Conservation (phyloP, 1,284 basidiomycete genomes). For the Inonotus hispidus region DNA sequence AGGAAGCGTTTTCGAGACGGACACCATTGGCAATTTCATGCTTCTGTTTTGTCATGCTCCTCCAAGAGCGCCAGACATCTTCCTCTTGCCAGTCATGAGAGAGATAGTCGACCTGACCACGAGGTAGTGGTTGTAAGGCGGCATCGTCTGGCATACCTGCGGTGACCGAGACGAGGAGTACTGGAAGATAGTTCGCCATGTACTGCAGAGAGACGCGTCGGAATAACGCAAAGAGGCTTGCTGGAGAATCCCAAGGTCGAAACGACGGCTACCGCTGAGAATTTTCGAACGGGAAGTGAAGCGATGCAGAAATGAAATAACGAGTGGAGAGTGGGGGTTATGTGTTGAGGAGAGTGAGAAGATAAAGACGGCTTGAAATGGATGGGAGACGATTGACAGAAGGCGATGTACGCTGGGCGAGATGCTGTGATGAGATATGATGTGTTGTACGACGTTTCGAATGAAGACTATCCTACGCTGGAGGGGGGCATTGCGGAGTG, state of each 20-base stretch:
- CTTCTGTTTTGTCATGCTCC: constrained; percentile 98
- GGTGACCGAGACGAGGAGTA: constrained; percentile 59
- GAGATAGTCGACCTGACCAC: constrained; percentile 77
- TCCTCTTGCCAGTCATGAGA: constrained; percentile 95
- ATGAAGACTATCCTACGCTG: too few relatives aligned
- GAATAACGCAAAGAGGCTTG: not conserved
- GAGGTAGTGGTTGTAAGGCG: constrained; percentile 55
- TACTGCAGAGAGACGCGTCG: not conserved
- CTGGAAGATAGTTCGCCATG: constrained; percentile 69
- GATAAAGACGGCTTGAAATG: not conserved
- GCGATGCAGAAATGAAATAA: not conserved
- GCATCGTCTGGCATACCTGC: constrained; percentile 59
- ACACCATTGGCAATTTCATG: constrained; percentile 96
- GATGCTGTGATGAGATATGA: too few relatives aligned
- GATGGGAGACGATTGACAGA: not conserved
- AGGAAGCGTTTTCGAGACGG: constrained; percentile 94
- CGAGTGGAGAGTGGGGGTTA: not conserved
- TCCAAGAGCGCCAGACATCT: constrained; percentile 98
- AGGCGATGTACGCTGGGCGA: not conserved
- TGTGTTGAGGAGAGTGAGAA: not conserved
- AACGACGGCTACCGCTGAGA: not conserved
- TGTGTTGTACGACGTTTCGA: too few relatives aligned
- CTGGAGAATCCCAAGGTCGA: not conserved
- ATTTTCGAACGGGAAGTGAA: not conserved
- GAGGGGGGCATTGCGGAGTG: not conserved